phyloP scores from a whole-genome alignment of 768 basidiomycete species.

The Tulasnella sp. region DNA sequence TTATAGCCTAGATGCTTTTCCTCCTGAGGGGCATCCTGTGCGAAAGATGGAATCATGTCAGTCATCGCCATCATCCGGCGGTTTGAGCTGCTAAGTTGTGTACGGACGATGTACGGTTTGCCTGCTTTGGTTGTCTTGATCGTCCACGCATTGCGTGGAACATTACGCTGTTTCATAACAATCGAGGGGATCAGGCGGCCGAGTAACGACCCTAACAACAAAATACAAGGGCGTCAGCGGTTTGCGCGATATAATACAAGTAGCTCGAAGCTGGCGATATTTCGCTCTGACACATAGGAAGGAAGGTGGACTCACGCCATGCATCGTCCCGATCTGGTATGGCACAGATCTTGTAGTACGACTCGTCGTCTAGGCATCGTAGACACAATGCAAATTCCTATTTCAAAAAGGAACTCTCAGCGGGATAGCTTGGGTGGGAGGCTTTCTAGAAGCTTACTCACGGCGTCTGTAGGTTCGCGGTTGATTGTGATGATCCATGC shows the following conservation, averaged over 20 bases:
- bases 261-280: no score
- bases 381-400: slow-evolving; percentile 18
- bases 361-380: slow-evolving; percentile 17
- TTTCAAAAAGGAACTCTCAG: not conserved
- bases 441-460: not conserved
- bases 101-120: slow-evolving; percentile 19
- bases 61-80: not conserved
- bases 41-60: no score
- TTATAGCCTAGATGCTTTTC: slow-evolving; percentile 21
- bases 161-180: slow-evolving; percentile 18
- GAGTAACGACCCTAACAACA: slow-evolving; percentile 11
- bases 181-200: slow-evolving; percentile 17
- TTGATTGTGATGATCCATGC: slow-evolving; percentile 19
- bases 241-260: no score
- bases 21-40: slow-evolving; percentile 14
- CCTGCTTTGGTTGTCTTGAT: slow-evolving; percentile 18
- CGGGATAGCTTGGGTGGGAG: not conserved
- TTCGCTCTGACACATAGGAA: no score
- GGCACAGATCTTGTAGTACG: slow-evolving; percentile 9
- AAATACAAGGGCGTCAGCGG: slow-evolving; percentile 2
- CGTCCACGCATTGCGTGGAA: slow-evolving; percentile 13
- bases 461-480: slow-evolving; percentile 13
- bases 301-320: slow-evolving; percentile 13
- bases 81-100: not conserved
- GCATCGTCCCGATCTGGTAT: slow-evolving; percentile 14